Evolutionary conservation across 345 rosid genomes (phyloP).

Genomic region (Salix suchowensis): DNA sequence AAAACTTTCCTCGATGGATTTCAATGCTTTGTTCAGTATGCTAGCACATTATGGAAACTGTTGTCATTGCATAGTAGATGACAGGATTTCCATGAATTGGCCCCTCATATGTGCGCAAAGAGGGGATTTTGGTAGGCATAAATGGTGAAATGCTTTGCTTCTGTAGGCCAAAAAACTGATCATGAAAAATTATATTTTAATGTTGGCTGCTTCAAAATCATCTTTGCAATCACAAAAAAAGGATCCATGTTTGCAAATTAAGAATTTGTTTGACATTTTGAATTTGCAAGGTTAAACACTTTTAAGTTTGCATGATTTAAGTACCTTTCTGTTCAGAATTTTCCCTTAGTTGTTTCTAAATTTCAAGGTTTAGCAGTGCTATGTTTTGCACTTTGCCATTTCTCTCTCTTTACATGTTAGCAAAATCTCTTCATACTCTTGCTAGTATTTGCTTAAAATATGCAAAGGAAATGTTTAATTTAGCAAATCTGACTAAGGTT

Average conservation of each 20-base stretch:
- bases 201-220: background rate
- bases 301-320: background rate
- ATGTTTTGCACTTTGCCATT: background rate
- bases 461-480: background rate
- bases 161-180: background rate
- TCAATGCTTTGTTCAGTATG: background rate
- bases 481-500: constrained; percentile 1
- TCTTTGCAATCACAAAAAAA: background rate
- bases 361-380: background rate
- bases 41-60: background rate
- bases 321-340: background rate
- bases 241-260: background rate
- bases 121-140: background rate
- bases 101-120: background rate
- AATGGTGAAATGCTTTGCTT: background rate
- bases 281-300: background rate
- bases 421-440: background rate
- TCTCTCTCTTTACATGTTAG: background rate
- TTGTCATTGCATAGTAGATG: background rate
- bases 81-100: background rate
- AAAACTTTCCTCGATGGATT: background rate
- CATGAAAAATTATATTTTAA: background rate
- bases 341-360: background rate
- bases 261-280: background rate
- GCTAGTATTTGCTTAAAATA: background rate